Evolutionary conservation across 106 monocot species (phyloP), one percentile per base, ranked within the genome.

Genomic region (Dendrobium catenatum): DNA sequence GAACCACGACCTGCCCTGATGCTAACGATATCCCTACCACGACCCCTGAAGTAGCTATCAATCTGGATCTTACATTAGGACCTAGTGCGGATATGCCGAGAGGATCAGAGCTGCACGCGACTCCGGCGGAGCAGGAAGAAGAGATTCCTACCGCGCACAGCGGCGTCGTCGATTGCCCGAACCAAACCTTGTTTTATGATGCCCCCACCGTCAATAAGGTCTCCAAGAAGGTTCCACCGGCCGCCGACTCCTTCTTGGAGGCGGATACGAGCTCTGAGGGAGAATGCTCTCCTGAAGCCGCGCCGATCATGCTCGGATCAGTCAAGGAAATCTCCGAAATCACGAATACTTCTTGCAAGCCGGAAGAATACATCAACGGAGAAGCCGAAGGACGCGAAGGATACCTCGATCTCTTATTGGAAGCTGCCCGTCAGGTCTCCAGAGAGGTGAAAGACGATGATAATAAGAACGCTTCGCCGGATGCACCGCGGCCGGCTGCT

Each of bases 331-430:
- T 9, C 1, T 40, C 42, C 18, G 82, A 42, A 51, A 55, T 44
- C 54, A 77, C 31, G 22, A 80, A 18, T 42, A 66, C 22, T 15
- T 42, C 75, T 49, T n/a, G 5, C 6, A 42, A 33, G 20, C 6
- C 1, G 47, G 47, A 46, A 24, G 76, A n/a, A 4, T 19, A 47
- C 16, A 75, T 75, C 41, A 42, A 42, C 42, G n/a, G 44, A 20
- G 44, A 75, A 2, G 18, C 20, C 22, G 26, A 49, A 20, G 77
- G 4, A 0, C 2, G 78, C n/a, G 78, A 70, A 10, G 83, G 83
- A 6, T 80, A 81, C 42, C 72, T 87, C 4, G 87, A 81, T 70
- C 78, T 87, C 49, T 84, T 87, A 15, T 59, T 87, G 15, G 84
- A 84, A 67, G 87, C 84, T 24, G 84, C 81, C 19, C 59, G 42